Evolutionary conservation across 164 flowering plant species (phyloP).

Genomic region (Vitis amurensis): DNA sequence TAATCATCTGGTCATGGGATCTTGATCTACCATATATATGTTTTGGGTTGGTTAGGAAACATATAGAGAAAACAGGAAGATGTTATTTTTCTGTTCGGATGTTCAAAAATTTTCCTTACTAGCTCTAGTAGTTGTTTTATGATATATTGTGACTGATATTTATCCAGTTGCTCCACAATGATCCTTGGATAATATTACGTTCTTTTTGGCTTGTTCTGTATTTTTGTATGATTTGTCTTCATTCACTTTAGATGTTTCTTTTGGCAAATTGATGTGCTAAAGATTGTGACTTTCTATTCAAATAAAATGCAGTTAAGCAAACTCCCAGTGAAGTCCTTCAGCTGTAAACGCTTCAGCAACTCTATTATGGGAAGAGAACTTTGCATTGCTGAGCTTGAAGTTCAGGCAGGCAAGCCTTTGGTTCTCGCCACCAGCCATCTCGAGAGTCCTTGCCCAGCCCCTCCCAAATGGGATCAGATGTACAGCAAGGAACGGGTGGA

Average conservation of each 20-base stretch:
- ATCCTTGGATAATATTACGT: too few relatives aligned
- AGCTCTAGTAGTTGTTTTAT: too few relatives aligned
- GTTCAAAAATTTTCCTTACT: too few relatives aligned
- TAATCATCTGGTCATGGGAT: too few relatives aligned
- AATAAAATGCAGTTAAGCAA: constrained; percentile 65
- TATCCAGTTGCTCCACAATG: too few relatives aligned
- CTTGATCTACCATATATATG: too few relatives aligned
- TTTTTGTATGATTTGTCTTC: background rate
- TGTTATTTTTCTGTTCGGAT: too few relatives aligned
- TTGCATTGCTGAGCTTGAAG: constrained; percentile 62
- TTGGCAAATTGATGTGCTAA: background rate
- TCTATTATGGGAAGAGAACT: constrained; percentile 90
- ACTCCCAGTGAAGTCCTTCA: constrained; percentile 69
- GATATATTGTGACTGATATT: too few relatives aligned
- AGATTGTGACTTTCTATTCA: background rate
- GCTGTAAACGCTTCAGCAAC: constrained; percentile 56
- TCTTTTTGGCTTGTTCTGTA: background rate
- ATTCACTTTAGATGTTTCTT: background rate
- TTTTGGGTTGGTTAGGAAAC: too few relatives aligned
- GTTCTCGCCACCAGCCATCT: constrained; percentile 91
- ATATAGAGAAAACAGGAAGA: too few relatives aligned
- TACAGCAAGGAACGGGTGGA: constrained; percentile 84
- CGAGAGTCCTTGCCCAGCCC: constrained; percentile 93
- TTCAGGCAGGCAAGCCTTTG: constrained; percentile 34
- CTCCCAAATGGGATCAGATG: constrained; percentile 96